Evolutionary conservation across 257 asterid species (phyloP).

Genomic region (Ilex asprella): DNA sequence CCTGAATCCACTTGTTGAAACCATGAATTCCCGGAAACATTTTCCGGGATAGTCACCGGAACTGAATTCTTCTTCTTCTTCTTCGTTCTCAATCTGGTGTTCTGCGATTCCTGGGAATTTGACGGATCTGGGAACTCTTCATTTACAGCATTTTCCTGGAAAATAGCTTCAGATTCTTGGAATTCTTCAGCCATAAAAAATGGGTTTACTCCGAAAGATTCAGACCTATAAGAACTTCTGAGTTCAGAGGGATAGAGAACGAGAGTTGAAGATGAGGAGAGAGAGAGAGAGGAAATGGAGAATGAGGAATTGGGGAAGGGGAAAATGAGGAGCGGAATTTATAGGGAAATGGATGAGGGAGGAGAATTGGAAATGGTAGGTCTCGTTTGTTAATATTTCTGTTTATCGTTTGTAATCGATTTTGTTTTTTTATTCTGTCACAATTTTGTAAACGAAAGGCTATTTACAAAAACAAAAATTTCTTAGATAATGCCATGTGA

Average conservation of each 20-base stretch:
- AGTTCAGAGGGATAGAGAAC: background rate
- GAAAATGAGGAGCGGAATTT: slow-evolving; percentile 23
- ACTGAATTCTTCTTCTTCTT: slow-evolving; percentile 18
- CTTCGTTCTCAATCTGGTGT: slow-evolving; percentile 17
- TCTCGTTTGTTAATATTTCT: too few relatives aligned
- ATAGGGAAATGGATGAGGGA: slow-evolving; percentile 29
- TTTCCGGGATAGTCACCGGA: slow-evolving; percentile 60
- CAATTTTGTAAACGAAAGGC: too few relatives aligned
- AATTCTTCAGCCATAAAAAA: slow-evolving; percentile 61
- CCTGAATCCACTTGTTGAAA: slow-evolving; percentile 25
- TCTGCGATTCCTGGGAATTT: slow-evolving; percentile 8
- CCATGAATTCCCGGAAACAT: slow-evolving; percentile 24
- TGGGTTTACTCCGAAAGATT: background rate
- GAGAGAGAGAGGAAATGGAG: slow-evolving; percentile 6
- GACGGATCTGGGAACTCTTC: slow-evolving; percentile 10
- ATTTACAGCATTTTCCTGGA: slow-evolving; percentile 23
- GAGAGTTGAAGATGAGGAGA: slow-evolving; percentile 6
- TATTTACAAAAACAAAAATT: too few relatives aligned
- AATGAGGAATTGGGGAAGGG: slow-evolving; percentile 5
- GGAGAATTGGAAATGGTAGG: slow-evolving; percentile 14
- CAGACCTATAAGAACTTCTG: background rate
- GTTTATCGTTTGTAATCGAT: too few relatives aligned
- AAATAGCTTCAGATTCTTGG: slow-evolving; percentile 60
- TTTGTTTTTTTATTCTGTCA: too few relatives aligned
- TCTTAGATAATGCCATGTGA: too few relatives aligned